phyloP scores from a whole-genome alignment of 495 filamentous ascomycete genomes.

The Lophiostoma macrostomum region DNA sequence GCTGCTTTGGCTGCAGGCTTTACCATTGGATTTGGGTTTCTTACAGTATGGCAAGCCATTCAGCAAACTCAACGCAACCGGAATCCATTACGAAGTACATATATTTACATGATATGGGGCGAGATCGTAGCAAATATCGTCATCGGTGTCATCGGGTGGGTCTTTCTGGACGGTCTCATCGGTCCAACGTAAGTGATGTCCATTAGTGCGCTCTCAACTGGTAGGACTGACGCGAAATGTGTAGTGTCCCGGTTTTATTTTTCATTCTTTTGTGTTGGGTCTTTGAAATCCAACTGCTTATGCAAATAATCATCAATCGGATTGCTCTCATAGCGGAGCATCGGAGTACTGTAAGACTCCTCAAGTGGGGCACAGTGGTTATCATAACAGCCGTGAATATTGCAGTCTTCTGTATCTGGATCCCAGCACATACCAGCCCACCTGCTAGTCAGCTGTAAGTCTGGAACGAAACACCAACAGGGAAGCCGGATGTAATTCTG shows the following conservation, averaged over 20 bases:
- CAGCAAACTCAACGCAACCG: constrained; percentile 21
- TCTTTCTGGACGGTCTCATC: constrained; percentile 21
- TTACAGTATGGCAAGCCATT: constrained; percentile 23
- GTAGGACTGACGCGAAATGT: background rate
- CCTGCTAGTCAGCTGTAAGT: constrained; percentile 30
- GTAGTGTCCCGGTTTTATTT: constrained; percentile 17
- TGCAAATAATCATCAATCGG: constrained; percentile 60
- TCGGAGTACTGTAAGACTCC: constrained; percentile 21
- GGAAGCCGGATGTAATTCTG: no score
- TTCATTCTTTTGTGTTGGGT: constrained; percentile 52
- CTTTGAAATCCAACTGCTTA: constrained; percentile 72
- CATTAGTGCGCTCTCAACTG: no score
- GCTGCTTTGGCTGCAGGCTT: constrained; percentile 25
- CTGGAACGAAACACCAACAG: no score
- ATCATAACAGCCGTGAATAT: constrained; percentile 48
- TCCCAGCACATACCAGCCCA: constrained; percentile 44
- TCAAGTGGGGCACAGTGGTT: constrained; percentile 46
- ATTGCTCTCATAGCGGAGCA: constrained; percentile 44
- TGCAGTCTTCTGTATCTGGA: constrained; percentile 50
- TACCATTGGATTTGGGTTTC: constrained; percentile 29
- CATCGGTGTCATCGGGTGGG: constrained; percentile 25
- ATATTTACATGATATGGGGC: constrained; percentile 30
- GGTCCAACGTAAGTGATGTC: constrained; percentile 22
- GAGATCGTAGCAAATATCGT: constrained; percentile 20
- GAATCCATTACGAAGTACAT: constrained; percentile 18